These are phyloP conservation scores for Moesziomyces parantarcticus DNA, from an alignment of 1,284 basidiomycete genomes.

Conservation along the genomic window DNA sequence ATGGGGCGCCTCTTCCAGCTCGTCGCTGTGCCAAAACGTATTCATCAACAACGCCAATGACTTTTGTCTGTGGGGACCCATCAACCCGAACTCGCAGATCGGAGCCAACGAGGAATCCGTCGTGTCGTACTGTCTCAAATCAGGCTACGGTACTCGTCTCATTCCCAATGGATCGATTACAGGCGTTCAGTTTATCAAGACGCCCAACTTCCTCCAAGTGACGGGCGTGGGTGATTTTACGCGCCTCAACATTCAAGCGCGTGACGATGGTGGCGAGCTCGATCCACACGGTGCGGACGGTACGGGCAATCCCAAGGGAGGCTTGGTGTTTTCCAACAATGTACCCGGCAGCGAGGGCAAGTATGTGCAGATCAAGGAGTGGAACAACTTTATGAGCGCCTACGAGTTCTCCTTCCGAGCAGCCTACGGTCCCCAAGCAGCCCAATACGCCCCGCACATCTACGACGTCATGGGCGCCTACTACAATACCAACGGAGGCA, in stretches of 20 bases:
- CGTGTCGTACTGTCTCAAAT: constrained; percentile 78
- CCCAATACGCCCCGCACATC: constrained; percentile 51
- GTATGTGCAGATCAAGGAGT: constrained; percentile 49
- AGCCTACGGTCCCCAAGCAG: constrained; percentile 44
- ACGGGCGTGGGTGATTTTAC: constrained; percentile 77
- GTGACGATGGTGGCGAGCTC: constrained; percentile 52
- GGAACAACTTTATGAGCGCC: constrained; percentile 54
- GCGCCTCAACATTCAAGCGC: constrained; percentile 67
- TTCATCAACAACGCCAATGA: constrained; percentile 62
- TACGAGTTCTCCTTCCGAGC: constrained; percentile 54
- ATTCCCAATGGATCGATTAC: constrained; percentile 80
- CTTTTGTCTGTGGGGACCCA: constrained; percentile 62
- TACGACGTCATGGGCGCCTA: constrained; percentile 53
- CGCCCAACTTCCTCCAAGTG: constrained; percentile 77
- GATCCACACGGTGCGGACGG: constrained; percentile 57
- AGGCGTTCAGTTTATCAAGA: constrained; percentile 78
- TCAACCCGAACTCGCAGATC: constrained; percentile 40
- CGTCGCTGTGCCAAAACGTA: constrained; percentile 61
- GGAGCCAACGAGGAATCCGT: constrained; percentile 72
- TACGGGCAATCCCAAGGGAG: constrained; percentile 53
- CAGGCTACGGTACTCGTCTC: constrained; percentile 71
- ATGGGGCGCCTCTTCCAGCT: constrained; percentile 44
- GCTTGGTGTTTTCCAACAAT: constrained; percentile 48
- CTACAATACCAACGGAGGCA: constrained; percentile 35
- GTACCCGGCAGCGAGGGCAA: constrained; percentile 37